Evolutionary conservation across 345 rosid species (phyloP), one percentile per base, ranked within the genome.

Genomic region (Eucalyptus camaldulensis): DNA sequence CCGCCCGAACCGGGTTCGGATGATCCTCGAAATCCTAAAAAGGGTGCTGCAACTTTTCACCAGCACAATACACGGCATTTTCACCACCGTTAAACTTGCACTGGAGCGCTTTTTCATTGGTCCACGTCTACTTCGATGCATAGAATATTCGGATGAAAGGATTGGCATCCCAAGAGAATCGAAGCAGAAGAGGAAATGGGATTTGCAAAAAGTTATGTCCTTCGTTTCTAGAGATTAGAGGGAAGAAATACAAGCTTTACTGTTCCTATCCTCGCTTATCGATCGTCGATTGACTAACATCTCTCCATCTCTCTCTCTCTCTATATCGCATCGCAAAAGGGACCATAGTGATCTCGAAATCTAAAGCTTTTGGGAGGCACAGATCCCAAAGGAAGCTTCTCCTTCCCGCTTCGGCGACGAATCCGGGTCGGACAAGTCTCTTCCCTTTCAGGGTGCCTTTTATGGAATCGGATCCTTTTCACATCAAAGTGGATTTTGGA

Each of bases 391-490:
- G 83, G 92, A 93, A 90, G 91, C 92, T 88, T 91, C 92, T 90
- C 87, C 89, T 31, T 87, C 86, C 90, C 87, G 56, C 40, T 50
- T 76, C 47, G 85, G 85, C 24, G 47, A 40, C 85, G 85, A 21
- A 4, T 76, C 47, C 47, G 27, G 47, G 85, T 76, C 43, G 47
- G 85, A 76, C 47, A 22, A 76, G 85, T 40, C 29, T 76, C 85
- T 40, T 12, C 24, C 47, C 85, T 29, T 76, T 37, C 29, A 12
- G 85, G 2, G 58, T 4, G 56, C 15, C 88, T 53, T 87, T 87
- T 87, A 44, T 45, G 88, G 94, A 92, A 93, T 92, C 94, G 40
- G 93, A 92, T 93, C 89, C 89, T 92, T 50, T 25, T 50, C 60
- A 80, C 72, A 87, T 86, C 90, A 51, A 33, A 33, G 47, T 49